Base-by-base conservation (phyloP, 768 basidiomycete species). In the Russula sp. region DNA sequence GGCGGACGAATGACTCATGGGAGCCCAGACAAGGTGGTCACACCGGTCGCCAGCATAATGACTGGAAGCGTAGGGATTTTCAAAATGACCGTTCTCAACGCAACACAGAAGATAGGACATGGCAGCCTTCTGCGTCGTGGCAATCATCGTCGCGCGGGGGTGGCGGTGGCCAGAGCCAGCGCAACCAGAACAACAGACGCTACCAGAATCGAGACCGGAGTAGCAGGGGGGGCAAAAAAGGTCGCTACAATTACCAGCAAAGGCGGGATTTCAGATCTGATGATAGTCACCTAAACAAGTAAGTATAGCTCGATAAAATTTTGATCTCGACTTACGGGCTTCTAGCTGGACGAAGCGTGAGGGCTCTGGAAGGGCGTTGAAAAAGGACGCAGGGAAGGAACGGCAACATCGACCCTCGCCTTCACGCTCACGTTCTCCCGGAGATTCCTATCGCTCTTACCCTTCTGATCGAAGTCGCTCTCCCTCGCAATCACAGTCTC, bases 231-330 rank as follows among this genome's bases (percentile, higher is more conserved):
- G 66, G 58, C 42, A 60, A 61, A 63, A 63, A 63, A 63, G 72
- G 71, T 42, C 68, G 70, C 34, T 70, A 70, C 62, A 70, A 69
- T 54, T 67, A 68, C 45, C 72, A 76, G 48, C 75, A 72, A 58
- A 73, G 75, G 59, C 76, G 75, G 29, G 76, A 75, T 65, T 79
- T 79, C 65, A 74, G 77, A 56, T 74, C 73, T 29, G 85, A 89
- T 47, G 87, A 90, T 58, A 78, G 80, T n/a, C 81, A 79, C 67
- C 71, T 85, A 55, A 91, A 90, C 73, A 91, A 90, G 90, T 92
- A 73, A 50, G 85, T 73, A 32, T 5, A 9, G 29, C 36, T 52
- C 25, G 35, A 14, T 47, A n/a, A 34, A 18, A 38, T 16, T 34
- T 34, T 34, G 20, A 8, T 18, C 35, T 39, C 9, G 53, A 59